These are phyloP conservation scores for Schizochytrium sp. DNA, from an alignment of 108 stramenopile genomes.

Conservation along the genomic window DNA sequence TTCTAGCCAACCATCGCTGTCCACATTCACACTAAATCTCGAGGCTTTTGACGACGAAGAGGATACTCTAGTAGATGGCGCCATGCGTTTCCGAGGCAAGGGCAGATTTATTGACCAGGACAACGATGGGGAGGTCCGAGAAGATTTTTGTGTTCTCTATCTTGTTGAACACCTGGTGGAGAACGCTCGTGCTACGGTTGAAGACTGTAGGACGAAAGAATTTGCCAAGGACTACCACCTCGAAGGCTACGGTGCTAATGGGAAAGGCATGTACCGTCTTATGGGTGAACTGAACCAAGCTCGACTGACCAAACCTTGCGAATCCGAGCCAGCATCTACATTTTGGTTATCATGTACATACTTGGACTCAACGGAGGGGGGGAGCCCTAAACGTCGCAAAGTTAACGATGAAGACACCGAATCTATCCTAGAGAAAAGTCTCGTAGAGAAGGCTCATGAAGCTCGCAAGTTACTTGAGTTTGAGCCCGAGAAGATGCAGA, in stretches of 20 bases:
- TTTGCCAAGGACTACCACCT: not conserved
- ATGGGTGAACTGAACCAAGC: not conserved
- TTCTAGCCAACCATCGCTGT: no score
- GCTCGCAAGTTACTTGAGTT: not conserved
- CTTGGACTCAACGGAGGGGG: not conserved
- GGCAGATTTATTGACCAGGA: not conserved
- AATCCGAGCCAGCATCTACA: not conserved
- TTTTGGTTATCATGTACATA: conserved; percentile 36
- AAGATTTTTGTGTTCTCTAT: not conserved
- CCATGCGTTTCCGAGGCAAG: not conserved
- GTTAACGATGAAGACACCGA: no score
- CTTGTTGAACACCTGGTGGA: not conserved
- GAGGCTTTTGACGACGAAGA: no score
- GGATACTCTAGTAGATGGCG: no score
- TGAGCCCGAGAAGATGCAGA: not conserved
- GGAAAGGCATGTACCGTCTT: not conserved
- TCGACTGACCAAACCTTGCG: not conserved
- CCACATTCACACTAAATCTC: no score
- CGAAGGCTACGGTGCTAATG: conserved; percentile 14
- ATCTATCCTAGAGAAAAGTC: no score
- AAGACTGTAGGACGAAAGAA: not conserved
- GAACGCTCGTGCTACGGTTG: not conserved
- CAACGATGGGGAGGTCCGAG: not conserved
- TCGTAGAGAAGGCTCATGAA: no score
- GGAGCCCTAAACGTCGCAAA: no score